Evolutionary conservation across 1,139 yeast genomes (phyloP), one percentile per base, ranked within the genome.

Genomic region (Blastobotrys persicus): DNA sequence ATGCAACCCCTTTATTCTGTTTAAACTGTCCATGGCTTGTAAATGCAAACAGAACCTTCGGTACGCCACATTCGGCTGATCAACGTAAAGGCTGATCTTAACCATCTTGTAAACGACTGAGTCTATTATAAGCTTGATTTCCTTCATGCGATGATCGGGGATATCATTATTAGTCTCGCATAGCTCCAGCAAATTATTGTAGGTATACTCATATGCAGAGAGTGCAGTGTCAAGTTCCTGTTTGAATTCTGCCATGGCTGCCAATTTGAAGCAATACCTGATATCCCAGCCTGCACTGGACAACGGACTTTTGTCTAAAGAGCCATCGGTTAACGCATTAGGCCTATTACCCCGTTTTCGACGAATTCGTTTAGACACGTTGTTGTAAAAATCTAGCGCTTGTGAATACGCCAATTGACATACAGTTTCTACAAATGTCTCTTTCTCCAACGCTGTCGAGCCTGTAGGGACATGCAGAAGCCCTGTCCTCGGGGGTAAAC

Each of bases 41-140:
- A 85, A 62, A 66, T 88, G 96, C 6, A 79, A 71, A 40, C 75
- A 74, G 60, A 86, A 88, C 62, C 82, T 85, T 50, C 76, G 74
- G 56, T 80, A 77, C 0, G 89, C 88, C 35, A 72, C 59, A 37
- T 81, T 72, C 0, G 85, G 76, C 55, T 79, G 80, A 40, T 79
- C 85, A 20, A 79, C 55, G n/a, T 85, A 79, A 34, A 86, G 71
- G 57, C 81, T 78, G 0, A 82, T 73, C 54, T 86, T 74, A 2
- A 80, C 79, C 12, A 85, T 80, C 57, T 83, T 86, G 50, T 83
- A 73, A 0, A 85, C 84, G 6, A 79, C 62, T 2, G 78, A 62
- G 62, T 88, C 95, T 9, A 85, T 64, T 42, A 84, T 65, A 12
- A 62, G 61, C 41, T 88, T 64, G 6, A 76, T 67, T 38, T 76